phyloP scores from a whole-genome alignment of 306 rosid genomes.

The Casuarina glauca region DNA sequence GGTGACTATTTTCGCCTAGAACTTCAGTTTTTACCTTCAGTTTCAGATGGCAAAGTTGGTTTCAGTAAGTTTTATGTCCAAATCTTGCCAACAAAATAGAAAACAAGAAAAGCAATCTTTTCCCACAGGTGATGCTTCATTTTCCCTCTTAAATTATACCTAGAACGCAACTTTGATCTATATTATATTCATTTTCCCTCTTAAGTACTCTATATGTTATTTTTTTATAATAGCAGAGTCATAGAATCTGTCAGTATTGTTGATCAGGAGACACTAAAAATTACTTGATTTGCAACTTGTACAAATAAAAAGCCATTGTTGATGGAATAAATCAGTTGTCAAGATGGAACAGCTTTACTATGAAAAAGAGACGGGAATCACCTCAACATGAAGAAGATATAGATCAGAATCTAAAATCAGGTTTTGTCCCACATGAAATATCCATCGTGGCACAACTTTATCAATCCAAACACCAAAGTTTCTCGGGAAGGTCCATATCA shows the following conservation, averaged over 20 bases:
- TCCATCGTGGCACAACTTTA: constrained; percentile 83
- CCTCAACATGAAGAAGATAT: constrained; percentile 93
- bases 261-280: neutral
- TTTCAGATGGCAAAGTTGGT: neutral
- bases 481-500: constrained; percentile 88
- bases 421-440: constrained; percentile 83
- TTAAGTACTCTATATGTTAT: neutral
- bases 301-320: neutral
- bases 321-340: constrained; percentile 15
- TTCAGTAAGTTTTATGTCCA: neutral
- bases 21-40: neutral
- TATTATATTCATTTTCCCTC: neutral
- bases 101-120: neutral
- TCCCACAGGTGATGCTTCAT: neutral
- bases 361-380: constrained; percentile 30
- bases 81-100: neutral
- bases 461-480: constrained; percentile 73
- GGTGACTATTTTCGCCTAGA: neutral
- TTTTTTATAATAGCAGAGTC: neutral
- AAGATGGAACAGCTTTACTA: constrained; percentile 11
- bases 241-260: neutral
- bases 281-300: neutral
- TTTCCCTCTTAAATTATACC: neutral
- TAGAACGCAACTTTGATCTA: neutral
- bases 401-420: constrained; percentile 89